These are phyloP conservation scores for Apophysomyces variabilis DNA, from an alignment of 371 early-diverging fungal species.

Conservation along the genomic window DNA sequence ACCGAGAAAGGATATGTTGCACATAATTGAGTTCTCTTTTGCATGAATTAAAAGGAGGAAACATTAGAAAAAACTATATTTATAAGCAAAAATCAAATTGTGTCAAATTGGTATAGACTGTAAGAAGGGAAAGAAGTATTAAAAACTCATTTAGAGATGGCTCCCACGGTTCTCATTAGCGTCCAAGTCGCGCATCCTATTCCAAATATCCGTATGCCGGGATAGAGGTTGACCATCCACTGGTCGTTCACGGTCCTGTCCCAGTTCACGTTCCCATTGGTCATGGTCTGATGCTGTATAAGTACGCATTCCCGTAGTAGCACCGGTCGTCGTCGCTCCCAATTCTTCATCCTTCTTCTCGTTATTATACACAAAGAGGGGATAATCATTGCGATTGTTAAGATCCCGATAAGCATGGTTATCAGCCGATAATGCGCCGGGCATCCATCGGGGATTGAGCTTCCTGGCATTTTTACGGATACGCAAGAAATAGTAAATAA, in stretches of 20 bases:
- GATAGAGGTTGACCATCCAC: conserved; percentile 29
- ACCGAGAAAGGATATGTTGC: background rate
- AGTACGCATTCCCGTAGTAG: conserved; percentile 21
- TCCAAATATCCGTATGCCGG: conserved; percentile 45
- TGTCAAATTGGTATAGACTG: too few species aligned
- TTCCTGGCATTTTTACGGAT: conserved; percentile 25
- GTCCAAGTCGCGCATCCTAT: conserved; percentile 40
- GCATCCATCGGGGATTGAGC: conserved; percentile 48
- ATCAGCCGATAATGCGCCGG: conserved; percentile 28
- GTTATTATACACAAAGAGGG: conserved; percentile 41
- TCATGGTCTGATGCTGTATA: conserved; percentile 53
- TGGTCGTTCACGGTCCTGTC: conserved; percentile 24
- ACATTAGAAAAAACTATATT: too few species aligned
- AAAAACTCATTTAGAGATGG: background rate
- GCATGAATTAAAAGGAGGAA: background rate
- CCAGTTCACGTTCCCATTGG: conserved; percentile 41
- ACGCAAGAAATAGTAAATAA: conserved; percentile 13
- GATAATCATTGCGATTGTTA: conserved; percentile 36
- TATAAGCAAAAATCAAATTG: too few species aligned
- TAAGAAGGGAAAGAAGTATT: too few species aligned
- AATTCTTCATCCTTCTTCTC: conserved; percentile 28
- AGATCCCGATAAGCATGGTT: conserved; percentile 11
- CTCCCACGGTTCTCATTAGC: conserved; percentile 4
- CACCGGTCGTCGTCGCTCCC: conserved; percentile 17
- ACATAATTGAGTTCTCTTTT: background rate